Base-by-base conservation (phyloP, 1,284 basidiomycete genomes). In the Porodaedalea pini region DNA sequence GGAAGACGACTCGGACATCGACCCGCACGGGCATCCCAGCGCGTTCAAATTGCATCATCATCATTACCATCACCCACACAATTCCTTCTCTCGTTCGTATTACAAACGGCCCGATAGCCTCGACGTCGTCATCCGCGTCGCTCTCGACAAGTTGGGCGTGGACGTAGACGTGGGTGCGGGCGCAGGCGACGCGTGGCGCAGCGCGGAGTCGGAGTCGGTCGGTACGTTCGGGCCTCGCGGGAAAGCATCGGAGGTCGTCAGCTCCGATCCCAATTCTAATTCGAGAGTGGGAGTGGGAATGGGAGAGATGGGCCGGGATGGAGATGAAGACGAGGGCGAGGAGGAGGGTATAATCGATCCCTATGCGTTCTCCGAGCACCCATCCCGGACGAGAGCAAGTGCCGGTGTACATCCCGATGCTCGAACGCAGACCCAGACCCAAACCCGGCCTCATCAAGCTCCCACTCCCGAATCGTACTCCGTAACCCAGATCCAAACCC, bases 1-100 rank as follows among this genome's bases (percentile, higher is more conserved):
- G 21, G 52, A 47, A n/a, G 52, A 54, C 3, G 52, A 54, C 15
- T 54, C 52, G 19, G 52, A 54, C 15, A 54, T 54, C 11, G 52
- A 54, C 32, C 52, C 52, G 13, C 31, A 37, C 13, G 10, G 34
- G 17, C 13, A 36, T 4, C 5, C 4, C 31, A 27, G 47, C 6
- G 31, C 49, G 5, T n/a, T 19, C 49, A 39, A 39, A 23, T 10
- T 23, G 34, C 13, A 6, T 4, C 36, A 39, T n/a, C n/a, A n/a
- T n/a, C n/a, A n/a, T n/a, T n/a, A n/a, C n/a, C n/a, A n/a, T n/a
- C n/a, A n/a, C n/a, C n/a, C n/a, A n/a, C n/a, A 51, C 45, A 34
- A 4, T 17, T 6, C 3, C 1, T 8, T 1, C 45, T 48, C 4
- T 19, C 48, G 7, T 27, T 19, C 27, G 13, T 11, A 29, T 13